Conservation (phyloP, 371 early-diverging fungal genomes). For the Lichtheimia hyalospora region DNA sequence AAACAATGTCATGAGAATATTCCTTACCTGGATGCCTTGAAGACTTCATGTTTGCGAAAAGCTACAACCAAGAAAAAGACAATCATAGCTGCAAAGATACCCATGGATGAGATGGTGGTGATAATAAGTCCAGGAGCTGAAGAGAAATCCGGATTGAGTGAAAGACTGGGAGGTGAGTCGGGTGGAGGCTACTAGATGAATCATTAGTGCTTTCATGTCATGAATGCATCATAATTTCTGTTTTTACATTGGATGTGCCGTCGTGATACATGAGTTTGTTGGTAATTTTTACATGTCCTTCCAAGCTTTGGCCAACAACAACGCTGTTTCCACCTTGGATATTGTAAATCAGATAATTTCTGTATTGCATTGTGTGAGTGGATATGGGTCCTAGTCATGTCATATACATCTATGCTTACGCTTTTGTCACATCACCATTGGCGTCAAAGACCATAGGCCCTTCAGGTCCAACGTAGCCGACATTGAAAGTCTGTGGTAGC, state of each 20-base stretch:
- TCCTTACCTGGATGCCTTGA: slow-evolving; percentile 59
- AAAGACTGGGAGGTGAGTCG: slow-evolving; percentile 52
- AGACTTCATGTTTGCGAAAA: slow-evolving; percentile 48
- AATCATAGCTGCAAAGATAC: slow-evolving; percentile 30
- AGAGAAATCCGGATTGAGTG: slow-evolving; percentile 50
- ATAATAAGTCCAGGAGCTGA: slow-evolving; percentile 47
- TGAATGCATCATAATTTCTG: neutral
- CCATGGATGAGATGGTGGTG: slow-evolving; percentile 37
- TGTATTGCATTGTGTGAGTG: slow-evolving; percentile 10
- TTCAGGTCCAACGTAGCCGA: slow-evolving; percentile 59
- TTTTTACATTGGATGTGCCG: slow-evolving; percentile 41
- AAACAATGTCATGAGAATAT: neutral
- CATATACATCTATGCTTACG: slow-evolving; percentile 28
- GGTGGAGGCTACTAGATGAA: slow-evolving; percentile 34
- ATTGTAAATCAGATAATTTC: slow-evolving; percentile 60
- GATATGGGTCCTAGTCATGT: neutral
- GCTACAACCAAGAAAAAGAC: slow-evolving; percentile 36
- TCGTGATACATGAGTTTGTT: slow-evolving; percentile 53
- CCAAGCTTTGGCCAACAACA: slow-evolving; percentile 46
- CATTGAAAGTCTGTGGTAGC: slow-evolving; percentile 49
- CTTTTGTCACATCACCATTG: slow-evolving; percentile 54
- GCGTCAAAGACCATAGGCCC: slow-evolving; percentile 58
- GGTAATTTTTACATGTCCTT: slow-evolving; percentile 44
- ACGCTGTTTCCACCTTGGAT: slow-evolving; percentile 41
- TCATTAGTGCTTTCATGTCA: slow-evolving; percentile 1